phyloP scores from a whole-genome alignment of 805 yeast genomes.

The Pichia ethanolica region DNA sequence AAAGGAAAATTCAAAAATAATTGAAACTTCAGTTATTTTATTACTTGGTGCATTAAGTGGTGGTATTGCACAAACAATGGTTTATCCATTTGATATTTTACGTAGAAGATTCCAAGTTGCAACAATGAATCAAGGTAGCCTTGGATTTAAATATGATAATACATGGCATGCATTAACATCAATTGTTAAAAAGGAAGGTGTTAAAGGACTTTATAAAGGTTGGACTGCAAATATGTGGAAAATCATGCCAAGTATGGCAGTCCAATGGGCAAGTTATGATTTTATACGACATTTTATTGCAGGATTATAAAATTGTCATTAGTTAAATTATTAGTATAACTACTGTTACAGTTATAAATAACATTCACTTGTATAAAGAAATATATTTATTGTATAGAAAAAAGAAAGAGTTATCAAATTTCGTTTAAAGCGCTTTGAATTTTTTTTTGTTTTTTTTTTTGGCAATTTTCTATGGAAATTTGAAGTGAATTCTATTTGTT shows the following conservation, averaged over 20 bases:
- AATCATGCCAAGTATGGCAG: slow-evolving; percentile 93
- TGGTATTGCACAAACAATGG: slow-evolving; percentile 81
- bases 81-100: slow-evolving; percentile 86
- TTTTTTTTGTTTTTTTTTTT: too few species aligned
- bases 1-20: slow-evolving; percentile 9
- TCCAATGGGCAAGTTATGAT: slow-evolving; percentile 86
- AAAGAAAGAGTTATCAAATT: too few species aligned
- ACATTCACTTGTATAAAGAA: too few species aligned
- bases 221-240: slow-evolving; percentile 76
- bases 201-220: slow-evolving; percentile 64
- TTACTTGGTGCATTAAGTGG: slow-evolving; percentile 81
- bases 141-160: slow-evolving; percentile 78
- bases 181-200: slow-evolving; percentile 69
- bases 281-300: slow-evolving; percentile 35
- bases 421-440: too few species aligned
- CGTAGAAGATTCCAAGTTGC: slow-evolving; percentile 89
- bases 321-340: too few species aligned
- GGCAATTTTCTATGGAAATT: too few species aligned
- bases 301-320: background rate
- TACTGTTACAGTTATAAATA: too few species aligned
- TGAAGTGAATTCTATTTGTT: too few species aligned
- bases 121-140: slow-evolving; percentile 65
- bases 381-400: too few species aligned
- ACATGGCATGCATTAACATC: slow-evolving; percentile 66
- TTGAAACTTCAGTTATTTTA: slow-evolving; percentile 39